A percentile compares a stretch with the other conserved stretches of the same genome.
Evolutionary conservation across 768 basidiomycete species (phyloP).

Genomic region (Pisolithus microcarpus): DNA sequence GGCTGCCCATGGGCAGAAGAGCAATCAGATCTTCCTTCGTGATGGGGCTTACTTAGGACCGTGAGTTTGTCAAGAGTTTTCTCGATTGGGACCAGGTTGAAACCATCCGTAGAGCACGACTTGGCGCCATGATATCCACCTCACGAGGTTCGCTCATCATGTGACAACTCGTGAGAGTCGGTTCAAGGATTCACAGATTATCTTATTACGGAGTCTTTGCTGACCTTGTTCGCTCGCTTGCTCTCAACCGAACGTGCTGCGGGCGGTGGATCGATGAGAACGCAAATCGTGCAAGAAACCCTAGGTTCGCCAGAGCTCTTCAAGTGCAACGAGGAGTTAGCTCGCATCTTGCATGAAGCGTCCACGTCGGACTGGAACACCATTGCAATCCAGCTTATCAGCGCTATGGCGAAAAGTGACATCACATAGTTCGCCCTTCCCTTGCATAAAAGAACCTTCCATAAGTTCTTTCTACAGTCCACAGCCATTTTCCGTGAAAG

Average conservation of each 20-base stretch:
- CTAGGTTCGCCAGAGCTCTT: constrained; percentile 36
- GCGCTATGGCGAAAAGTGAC: constrained; percentile 39
- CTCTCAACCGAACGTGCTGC: constrained; percentile 33
- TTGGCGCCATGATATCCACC: constrained; percentile 43
- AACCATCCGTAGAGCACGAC: constrained; percentile 29
- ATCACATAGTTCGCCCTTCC: constrained; percentile 39
- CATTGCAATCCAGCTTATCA: constrained; percentile 41
- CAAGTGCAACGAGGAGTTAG: constrained; percentile 32
- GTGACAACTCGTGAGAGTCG: not conserved
- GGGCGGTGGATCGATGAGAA: constrained; percentile 31
- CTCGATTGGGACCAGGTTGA: not conserved
- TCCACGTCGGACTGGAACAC: constrained; percentile 46
- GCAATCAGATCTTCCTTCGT: constrained; percentile 43
- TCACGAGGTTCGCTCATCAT: constrained; percentile 36
- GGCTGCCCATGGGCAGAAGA: constrained; percentile 31
- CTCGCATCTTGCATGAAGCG: constrained; percentile 35
- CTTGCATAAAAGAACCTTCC: constrained; percentile 1
- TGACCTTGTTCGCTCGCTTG: constrained; percentile 50
- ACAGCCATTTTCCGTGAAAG: constrained; percentile 46
- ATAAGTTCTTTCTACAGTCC: constrained; percentile 34
- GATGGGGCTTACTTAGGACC: constrained; percentile 40
- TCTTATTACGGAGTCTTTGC: constrained; percentile 48
- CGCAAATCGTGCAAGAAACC: constrained; percentile 45
- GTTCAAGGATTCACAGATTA: constrained; percentile 35
- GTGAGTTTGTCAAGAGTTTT: constrained; percentile 23